Conservation (phyloP, 495 filamentous ascomycete species). For the Trypethelium eluteriae region DNA sequence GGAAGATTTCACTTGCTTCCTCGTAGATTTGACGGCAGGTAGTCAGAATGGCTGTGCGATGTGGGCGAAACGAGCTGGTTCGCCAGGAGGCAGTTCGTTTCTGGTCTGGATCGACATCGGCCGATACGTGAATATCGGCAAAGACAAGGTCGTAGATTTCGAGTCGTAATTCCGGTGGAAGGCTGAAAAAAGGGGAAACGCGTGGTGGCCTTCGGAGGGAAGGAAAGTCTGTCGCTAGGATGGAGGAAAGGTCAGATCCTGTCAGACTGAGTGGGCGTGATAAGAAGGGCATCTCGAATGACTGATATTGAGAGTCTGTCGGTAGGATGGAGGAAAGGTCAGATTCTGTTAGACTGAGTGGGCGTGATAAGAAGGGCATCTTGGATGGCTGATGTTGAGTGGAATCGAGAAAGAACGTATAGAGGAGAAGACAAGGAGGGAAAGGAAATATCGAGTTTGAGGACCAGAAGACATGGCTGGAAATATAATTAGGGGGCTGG, state of each 20-base stretch:
- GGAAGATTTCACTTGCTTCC: not conserved
- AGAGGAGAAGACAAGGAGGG: no score
- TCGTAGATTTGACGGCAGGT: constrained; percentile 2
- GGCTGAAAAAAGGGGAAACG: not conserved
- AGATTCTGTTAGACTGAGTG: no score
- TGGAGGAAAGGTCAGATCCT: no score
- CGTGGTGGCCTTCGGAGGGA: not conserved
- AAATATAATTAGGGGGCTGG: no score
- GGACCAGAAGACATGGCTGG: no score
- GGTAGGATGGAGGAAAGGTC: no score
- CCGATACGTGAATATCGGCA: not conserved
- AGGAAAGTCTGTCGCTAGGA: not conserved
- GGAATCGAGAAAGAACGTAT: no score
- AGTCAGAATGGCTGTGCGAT: not conserved
- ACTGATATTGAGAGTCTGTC: not conserved
- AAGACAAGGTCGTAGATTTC: not conserved
- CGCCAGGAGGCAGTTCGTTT: not conserved
- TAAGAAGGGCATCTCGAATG: no score
- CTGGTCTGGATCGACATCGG: not conserved
- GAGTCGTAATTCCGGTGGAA: not conserved
- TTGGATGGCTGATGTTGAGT: no score
- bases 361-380: no score
- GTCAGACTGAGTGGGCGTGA: no score
- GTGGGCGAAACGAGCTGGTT: not conserved
- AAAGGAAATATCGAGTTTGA: no score